These are phyloP conservation scores for Yamadazyma dushanensis DNA, from an alignment of 1,139 yeast genomes.

Conservation along the genomic window DNA sequence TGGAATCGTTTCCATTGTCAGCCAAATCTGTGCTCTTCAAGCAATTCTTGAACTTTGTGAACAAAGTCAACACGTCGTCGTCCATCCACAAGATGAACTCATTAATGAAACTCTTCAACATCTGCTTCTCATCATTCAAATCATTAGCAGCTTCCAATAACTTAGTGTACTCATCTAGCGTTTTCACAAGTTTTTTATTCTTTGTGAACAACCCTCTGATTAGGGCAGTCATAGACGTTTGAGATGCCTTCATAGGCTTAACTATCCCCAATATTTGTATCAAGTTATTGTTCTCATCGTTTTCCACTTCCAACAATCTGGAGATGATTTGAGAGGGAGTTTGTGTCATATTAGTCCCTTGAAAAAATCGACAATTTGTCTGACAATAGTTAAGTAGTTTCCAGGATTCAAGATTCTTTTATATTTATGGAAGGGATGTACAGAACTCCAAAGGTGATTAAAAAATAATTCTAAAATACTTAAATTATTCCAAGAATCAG, in stretches of 20 bases:
- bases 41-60: constrained; percentile 29
- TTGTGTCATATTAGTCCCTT: neutral
- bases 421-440: no score
- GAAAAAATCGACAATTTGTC: no score
- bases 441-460: no score
- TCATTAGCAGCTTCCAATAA: constrained; percentile 18
- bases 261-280: constrained; percentile 37
- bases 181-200: constrained; percentile 31
- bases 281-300: constrained; percentile 30
- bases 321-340: constrained; percentile 13
- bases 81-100: constrained; percentile 44
- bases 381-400: no score
- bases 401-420: no score
- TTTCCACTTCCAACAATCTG: constrained; percentile 21
- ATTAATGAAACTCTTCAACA: constrained; percentile 38
- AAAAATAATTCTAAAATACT: neutral
- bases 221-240: constrained; percentile 31
- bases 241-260: constrained; percentile 30
- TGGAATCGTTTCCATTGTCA: constrained; percentile 16
- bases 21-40: constrained; percentile 18
- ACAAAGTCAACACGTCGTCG: constrained; percentile 30
- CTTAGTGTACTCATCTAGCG: constrained; percentile 20
- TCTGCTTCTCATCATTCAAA: constrained; percentile 23
- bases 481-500: constrained; percentile 1
- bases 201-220: constrained; percentile 45